phyloP scores from a whole-genome alignment of 192 early-diverging fungal genomes.

The Geranomyces variabilis region DNA sequence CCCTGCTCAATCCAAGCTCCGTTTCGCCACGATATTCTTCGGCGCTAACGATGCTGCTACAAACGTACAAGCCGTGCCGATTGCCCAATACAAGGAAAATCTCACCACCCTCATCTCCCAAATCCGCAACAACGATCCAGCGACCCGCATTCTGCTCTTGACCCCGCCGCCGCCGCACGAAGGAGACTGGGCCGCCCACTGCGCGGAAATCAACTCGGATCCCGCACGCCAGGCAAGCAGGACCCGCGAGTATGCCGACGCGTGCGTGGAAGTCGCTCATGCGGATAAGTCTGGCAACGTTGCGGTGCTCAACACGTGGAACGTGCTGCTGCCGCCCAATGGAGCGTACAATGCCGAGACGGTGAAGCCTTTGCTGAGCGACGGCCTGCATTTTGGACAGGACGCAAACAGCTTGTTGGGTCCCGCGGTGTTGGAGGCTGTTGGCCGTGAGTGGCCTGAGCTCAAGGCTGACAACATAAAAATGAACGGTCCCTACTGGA shows the following conservation, averaged over 20 bases:
- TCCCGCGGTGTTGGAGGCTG: constrained; percentile 34
- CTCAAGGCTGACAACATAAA: constrained; percentile 17
- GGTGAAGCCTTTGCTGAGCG: constrained; percentile 21
- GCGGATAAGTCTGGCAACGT: constrained; percentile 21
- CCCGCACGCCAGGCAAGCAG: constrained; percentile 20
- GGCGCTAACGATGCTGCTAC: constrained; percentile 80
- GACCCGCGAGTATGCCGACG: constrained; percentile 35
- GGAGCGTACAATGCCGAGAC: constrained; percentile 25
- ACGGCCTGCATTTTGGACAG: constrained; percentile 42
- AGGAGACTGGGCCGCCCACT: constrained; percentile 40
- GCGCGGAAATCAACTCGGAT: constrained; percentile 23
- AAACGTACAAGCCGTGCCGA: constrained; percentile 61
- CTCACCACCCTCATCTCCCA: constrained; percentile 61
- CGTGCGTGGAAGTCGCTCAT: constrained; percentile 28
- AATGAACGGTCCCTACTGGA: background rate
- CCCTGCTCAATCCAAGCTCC: constrained; percentile 30
- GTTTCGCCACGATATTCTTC: constrained; percentile 73
- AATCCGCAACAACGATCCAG: constrained; percentile 61
- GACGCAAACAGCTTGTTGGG: constrained; percentile 38
- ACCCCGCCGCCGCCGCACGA: constrained; percentile 74
- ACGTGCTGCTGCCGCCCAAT: constrained; percentile 28
- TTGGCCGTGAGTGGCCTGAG: constrained; percentile 50
- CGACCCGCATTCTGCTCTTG: constrained; percentile 67
- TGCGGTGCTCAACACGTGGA: constrained; percentile 37
- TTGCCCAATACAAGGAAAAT: constrained; percentile 64